Percentiles rank a stretch among this genome's conserved stretches.
phyloP scores from a whole-genome alignment of 768 basidiomycete genomes.

The Termitomyces titanicus region DNA sequence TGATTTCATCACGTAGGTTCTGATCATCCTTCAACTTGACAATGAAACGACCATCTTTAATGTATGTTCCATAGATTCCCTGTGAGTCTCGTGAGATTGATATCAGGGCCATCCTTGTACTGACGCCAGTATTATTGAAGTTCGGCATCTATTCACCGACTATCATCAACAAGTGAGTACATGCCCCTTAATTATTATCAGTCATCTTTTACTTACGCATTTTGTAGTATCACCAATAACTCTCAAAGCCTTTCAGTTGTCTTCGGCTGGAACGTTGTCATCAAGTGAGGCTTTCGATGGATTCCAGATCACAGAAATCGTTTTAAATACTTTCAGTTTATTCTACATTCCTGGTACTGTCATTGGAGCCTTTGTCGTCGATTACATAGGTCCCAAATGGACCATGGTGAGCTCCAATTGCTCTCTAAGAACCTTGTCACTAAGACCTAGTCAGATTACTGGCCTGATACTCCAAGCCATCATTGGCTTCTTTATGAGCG shows the following conservation, averaged over 20 bases:
- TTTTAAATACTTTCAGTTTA: slow-evolving; percentile 20
- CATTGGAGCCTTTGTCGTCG: slow-evolving; percentile 71
- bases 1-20: slow-evolving; percentile 35
- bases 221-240: slow-evolving; percentile 53
- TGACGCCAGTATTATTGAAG: slow-evolving; percentile 31
- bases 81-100: slow-evolving; percentile 33
- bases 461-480: slow-evolving; percentile 68
- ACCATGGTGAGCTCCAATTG: slow-evolving; percentile 53
- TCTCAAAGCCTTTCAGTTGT: slow-evolving; percentile 49
- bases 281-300: slow-evolving; percentile 51
- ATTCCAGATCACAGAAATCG: not conserved
- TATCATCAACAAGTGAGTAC: slow-evolving; percentile 59
- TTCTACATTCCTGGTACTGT: slow-evolving; percentile 52
- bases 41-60: not conserved
- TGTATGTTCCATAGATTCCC: slow-evolving; percentile 45
- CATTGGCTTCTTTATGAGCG: slow-evolving; percentile 89
- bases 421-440: not conserved
- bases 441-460: slow-evolving; percentile 42
- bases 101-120: not conserved
- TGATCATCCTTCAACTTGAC: not conserved
- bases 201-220: not conserved
- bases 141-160: slow-evolving; percentile 82
- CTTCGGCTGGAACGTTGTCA: slow-evolving; percentile 83
- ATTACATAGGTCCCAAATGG: slow-evolving; percentile 70
- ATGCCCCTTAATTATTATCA: not conserved